Base-by-base conservation (phyloP, 768 basidiomycete genomes). In the Xerocomellus intermedius region DNA sequence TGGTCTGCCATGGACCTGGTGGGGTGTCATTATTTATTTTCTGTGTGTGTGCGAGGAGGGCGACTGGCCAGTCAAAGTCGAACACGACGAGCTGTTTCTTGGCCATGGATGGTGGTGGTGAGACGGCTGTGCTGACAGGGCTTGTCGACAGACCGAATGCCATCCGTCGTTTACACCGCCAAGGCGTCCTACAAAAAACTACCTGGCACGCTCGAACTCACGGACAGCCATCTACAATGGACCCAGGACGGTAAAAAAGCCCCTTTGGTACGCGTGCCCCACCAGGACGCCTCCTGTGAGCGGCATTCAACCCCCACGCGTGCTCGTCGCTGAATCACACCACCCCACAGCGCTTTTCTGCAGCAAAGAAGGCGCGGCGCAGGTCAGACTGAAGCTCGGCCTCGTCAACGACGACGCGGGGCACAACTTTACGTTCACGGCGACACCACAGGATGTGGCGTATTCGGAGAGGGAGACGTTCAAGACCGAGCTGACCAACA, bases 61-160 rank as follows among this genome's bases (percentile, higher is more conserved):
- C 28, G 42, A 65, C 69, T 60, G 59, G 89, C 96, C 95, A 98
- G 80, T 99, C 96, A 74, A 98, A 99, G 72, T 99, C 96, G 62
- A 89, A 98, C 14, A 98, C 86, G 55, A 98, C 77, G 48, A 98
- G 86, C 65, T 94, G 91, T 57, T 76, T 79, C 36, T 69, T 65
- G n/a, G 68, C 61, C 35, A 35, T 3, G 3, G n/a, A 30, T 14
- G 3, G 6, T 39, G 19, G 37, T 46, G 38, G 10, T 36, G 35
- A n/a, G 16, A 36, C 6, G 35, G 35, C 35, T 36, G 35, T 36
- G 35, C 13, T 9, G 12, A 30, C 5, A 28, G 26, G 26, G 26
- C 26, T 28, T 28, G 26, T 28, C 26, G 26, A 28, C 26, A 24
- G 22, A 46, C 41, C 21, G 30, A 64, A 87, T 87, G 86, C 82